A percentile compares a stretch with the other conserved stretches of the same genome.
Conservation (phyloP, 176 grass and related monocot genomes). For the Pontederia crassipes region DNA sequence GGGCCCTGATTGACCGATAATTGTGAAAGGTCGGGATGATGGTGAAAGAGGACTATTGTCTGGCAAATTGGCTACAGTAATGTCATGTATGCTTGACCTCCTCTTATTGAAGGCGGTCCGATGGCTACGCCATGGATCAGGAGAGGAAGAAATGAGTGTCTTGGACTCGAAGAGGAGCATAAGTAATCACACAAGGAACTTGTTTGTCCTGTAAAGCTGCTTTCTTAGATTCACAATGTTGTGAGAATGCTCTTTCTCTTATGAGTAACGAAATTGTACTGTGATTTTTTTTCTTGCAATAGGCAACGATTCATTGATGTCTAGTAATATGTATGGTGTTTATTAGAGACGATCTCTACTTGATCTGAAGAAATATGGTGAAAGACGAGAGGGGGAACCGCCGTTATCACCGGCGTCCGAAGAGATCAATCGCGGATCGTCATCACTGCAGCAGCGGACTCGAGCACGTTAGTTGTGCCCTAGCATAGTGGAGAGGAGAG, state of each 20-base stretch:
- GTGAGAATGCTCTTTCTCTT: too few species aligned
- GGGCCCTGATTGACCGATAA: slow-evolving; percentile 27
- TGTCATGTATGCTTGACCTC: neutral
- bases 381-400: slow-evolving; percentile 15
- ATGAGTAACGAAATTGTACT: neutral
- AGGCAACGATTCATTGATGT: neutral
- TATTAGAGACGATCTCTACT: slow-evolving; percentile 57
- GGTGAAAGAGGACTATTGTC: slow-evolving; percentile 51
- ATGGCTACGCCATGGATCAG: slow-evolving; percentile 39
- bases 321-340: neutral
- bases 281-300: neutral
- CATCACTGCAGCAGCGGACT: too few species aligned
- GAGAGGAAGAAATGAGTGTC: slow-evolving; percentile 97
- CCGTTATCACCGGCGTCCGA: too few species aligned
- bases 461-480: too few species aligned
- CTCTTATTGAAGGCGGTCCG: slow-evolving; percentile 32
- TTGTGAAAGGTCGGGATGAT: slow-evolving; percentile 42
- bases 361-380: slow-evolving; percentile 79
- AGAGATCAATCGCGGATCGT: too few species aligned
- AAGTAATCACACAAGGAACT: slow-evolving; percentile 32
- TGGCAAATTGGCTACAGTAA: slow-evolving; percentile 71
- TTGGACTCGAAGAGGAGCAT: slow-evolving; percentile 97
- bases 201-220: neutral
- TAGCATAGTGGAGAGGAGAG: too few species aligned
- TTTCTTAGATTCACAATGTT: neutral